These are phyloP conservation scores for Starmerella bombi DNA, from an alignment of 805 yeast genomes.

Conservation along the genomic window DNA sequence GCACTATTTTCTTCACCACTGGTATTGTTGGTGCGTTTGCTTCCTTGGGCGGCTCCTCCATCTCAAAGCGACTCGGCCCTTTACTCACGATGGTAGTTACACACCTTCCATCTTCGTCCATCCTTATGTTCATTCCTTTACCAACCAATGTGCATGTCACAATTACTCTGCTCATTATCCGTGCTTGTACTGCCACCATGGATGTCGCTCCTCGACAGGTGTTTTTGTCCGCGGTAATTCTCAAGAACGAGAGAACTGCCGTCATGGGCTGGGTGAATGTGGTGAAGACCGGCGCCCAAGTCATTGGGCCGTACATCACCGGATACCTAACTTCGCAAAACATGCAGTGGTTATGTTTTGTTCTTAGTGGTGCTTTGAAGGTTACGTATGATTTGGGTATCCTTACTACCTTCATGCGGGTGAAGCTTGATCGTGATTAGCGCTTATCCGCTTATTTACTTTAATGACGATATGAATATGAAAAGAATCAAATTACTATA, in stretches of 20 bases:
- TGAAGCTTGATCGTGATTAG: constrained; percentile 12
- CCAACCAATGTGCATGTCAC: constrained; percentile 34
- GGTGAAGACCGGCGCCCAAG: constrained; percentile 69
- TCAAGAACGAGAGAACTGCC: constrained; percentile 50
- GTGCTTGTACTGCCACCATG: constrained; percentile 59
- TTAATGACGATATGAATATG: background rate
- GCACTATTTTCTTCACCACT: constrained; percentile 52
- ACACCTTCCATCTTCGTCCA: constrained; percentile 62
- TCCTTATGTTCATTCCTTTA: constrained; percentile 43
- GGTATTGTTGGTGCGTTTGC: constrained; percentile 54
- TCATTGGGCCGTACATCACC: constrained; percentile 64
- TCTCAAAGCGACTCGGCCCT: constrained; percentile 57
- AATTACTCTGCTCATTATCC: constrained; percentile 37
- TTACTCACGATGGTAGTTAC: constrained; percentile 58
- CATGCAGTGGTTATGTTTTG: constrained; percentile 26
- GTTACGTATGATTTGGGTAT: constrained; percentile 28
- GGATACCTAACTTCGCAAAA: constrained; percentile 47
- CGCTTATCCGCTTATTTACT: background rate
- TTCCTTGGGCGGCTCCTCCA: constrained; percentile 29
- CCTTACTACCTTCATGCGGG: constrained; percentile 17
- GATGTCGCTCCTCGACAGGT: constrained; percentile 85
- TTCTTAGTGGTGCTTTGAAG: constrained; percentile 28
- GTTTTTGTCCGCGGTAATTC: constrained; percentile 53
- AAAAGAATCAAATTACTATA: background rate
- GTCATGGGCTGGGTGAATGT: constrained; percentile 79